These are phyloP conservation scores for Talaromyces sp. DNA, from an alignment of 2,329 filamentous ascomycete species.

Conservation along the genomic window DNA sequence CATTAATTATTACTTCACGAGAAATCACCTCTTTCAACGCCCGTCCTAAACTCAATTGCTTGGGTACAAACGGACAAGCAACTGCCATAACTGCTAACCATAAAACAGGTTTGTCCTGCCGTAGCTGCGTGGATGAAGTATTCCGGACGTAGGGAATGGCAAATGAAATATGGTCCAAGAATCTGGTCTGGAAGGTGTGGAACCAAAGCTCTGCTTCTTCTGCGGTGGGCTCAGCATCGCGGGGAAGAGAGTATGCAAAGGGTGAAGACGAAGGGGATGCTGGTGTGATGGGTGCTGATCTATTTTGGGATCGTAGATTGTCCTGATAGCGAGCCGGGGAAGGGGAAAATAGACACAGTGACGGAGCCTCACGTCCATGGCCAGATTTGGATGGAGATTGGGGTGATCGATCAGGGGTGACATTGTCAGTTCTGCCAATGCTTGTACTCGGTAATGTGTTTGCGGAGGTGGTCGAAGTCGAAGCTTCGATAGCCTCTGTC, in stretches of 20 bases:
- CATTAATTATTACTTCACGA: slow-evolving; percentile 46
- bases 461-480: not conserved
- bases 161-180: slow-evolving; percentile 46
- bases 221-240: slow-evolving; percentile 23
- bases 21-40: slow-evolving; percentile 46
- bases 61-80: slow-evolving; percentile 41
- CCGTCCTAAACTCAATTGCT: slow-evolving; percentile 41
- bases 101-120: slow-evolving; percentile 45
- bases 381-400: slow-evolving; percentile 1
- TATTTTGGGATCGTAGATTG: not conserved
- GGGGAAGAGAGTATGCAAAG: slow-evolving; percentile 9
- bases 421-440: not conserved
- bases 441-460: not conserved
- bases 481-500: slow-evolving; percentile 4
- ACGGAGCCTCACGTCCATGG: not conserved
- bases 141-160: slow-evolving; percentile 40
- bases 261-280: not conserved
- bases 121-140: slow-evolving; percentile 38
- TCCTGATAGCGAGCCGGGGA: not conserved
- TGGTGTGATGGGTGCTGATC: slow-evolving; percentile 9
- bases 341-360: not conserved
- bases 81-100: slow-evolving; percentile 51
- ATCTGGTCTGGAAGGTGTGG: slow-evolving; percentile 41
- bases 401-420: not conserved
- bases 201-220: slow-evolving; percentile 42